A percentile compares a stretch with the other conserved stretches of the same genome.
These are phyloP conservation scores for Fusarium protoensiforme DNA, from an alignment of 2,329 filamentous ascomycete species.

Conservation along the genomic window DNA sequence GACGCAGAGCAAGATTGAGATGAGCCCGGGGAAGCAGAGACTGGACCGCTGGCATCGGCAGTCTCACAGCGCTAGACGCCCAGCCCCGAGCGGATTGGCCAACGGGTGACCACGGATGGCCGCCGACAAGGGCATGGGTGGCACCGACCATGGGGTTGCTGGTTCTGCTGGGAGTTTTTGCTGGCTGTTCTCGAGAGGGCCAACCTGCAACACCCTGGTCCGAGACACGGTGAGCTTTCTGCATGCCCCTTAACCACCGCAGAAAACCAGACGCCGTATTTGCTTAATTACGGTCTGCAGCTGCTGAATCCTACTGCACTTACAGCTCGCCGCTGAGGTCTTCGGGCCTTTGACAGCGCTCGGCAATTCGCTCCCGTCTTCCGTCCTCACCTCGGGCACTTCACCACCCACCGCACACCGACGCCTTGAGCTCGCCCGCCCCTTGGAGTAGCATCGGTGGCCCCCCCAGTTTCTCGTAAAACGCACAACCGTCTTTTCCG, in stretches of 20 bases:
- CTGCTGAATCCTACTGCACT: conserved; percentile 6
- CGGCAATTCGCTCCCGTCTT: conserved; percentile 13
- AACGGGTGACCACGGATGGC: conserved; percentile 18
- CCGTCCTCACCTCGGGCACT: neutral
- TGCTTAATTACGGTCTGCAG: conserved; percentile 41
- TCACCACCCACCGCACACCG: conserved; percentile 1
- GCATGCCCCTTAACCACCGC: conserved; percentile 45
- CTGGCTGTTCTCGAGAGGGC: neutral
- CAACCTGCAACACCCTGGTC: conserved; percentile 36
- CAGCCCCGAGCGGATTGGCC: conserved; percentile 20
- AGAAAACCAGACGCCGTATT: conserved; percentile 34
- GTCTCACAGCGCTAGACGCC: conserved; percentile 36
- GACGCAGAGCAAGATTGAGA: conserved; percentile 1
- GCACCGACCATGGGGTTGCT: conserved; percentile 43
- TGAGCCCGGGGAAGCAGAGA: conserved; percentile 1
- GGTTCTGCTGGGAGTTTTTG: neutral
- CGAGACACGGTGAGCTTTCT: conserved; percentile 39
- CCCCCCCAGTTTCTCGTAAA: conserved; percentile 2
- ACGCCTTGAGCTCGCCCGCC: neutral
- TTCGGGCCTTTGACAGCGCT: neutral
- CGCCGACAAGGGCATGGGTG: conserved; percentile 35
- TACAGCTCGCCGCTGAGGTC: conserved; percentile 12
- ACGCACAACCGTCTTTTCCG: conserved; percentile 1
- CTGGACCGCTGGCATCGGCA: conserved; percentile 30
- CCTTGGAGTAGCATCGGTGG: neutral